phyloP scores from a whole-genome alignment of 352 stramenopile species.

The Pythium diclinum region DNA sequence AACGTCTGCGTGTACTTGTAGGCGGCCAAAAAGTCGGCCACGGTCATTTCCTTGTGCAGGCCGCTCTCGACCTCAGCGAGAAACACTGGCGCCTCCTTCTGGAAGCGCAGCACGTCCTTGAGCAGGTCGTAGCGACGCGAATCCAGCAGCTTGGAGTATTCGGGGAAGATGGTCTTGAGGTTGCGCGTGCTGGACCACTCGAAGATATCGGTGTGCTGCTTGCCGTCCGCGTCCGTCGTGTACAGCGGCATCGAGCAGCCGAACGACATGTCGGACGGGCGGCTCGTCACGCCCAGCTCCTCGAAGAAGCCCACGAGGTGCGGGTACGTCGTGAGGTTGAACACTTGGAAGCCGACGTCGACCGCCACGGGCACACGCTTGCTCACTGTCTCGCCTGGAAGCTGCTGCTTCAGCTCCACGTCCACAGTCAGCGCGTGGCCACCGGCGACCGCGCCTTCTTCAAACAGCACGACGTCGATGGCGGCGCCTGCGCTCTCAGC shows the following conservation, averaged over 20 bases:
- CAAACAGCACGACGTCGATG: constrained; percentile 53
- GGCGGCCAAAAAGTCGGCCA: constrained; percentile 21
- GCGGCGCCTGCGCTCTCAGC: constrained; percentile 16
- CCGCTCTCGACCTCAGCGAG: constrained; percentile 18
- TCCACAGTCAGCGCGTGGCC: constrained; percentile 51
- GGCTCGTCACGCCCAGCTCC: constrained; percentile 51
- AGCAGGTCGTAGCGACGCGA: constrained; percentile 24
- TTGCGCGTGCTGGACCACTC: constrained; percentile 30
- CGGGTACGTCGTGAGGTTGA: constrained; percentile 89
- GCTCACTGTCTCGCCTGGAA: neutral
- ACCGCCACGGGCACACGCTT: constrained; percentile 29
- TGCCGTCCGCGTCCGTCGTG: neutral
- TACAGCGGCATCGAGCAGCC: constrained; percentile 37
- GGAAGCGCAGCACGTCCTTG: constrained; percentile 29
- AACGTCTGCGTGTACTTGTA: constrained; percentile 30
- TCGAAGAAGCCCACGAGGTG: constrained; percentile 85
- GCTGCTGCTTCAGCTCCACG: constrained; percentile 31
- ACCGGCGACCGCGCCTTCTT: constrained; percentile 34
- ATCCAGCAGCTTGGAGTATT: constrained; percentile 15
- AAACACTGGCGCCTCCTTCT: constrained; percentile 23
- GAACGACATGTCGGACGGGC: constrained; percentile 76
- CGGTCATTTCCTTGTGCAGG: constrained; percentile 20
- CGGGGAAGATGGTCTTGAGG: constrained; percentile 27
- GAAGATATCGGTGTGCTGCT: constrained; percentile 15
- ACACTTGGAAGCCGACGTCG: constrained; percentile 92